These are phyloP conservation scores for Boletus vermiculosoides DNA, from an alignment of 768 basidiomycete genomes.

Conservation along the genomic window DNA sequence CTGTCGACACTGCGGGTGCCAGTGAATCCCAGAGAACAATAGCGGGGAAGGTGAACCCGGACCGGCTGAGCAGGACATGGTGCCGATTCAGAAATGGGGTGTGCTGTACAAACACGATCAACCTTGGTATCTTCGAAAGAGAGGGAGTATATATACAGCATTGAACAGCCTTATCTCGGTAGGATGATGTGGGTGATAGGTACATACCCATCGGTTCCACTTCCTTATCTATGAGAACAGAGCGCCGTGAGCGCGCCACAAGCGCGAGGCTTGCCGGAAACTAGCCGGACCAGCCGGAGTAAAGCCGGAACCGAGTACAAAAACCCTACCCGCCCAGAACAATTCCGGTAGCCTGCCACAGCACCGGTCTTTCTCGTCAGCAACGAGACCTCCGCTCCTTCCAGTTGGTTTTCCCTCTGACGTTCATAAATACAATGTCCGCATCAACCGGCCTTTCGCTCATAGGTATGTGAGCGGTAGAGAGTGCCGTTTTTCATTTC, in stretches of 20 bases:
- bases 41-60: background rate
- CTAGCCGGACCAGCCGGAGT: background rate
- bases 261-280: background rate
- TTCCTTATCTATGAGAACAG: conserved; percentile 5
- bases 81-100: background rate
- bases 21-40: background rate
- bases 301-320: conserved; percentile 17
- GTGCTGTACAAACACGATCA: background rate
- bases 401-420: background rate
- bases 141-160: background rate
- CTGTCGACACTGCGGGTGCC: background rate
- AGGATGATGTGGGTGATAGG: background rate
- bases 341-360: background rate
- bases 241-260: background rate
- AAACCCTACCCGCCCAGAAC: background rate
- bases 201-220: background rate
- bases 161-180: background rate
- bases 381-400: background rate
- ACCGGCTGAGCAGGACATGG: background rate
- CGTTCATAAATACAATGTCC: conserved; percentile 3
- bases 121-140: background rate
- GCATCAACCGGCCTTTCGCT: conserved; percentile 14
- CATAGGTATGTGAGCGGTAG: conserved; percentile 12
- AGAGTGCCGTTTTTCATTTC: background rate
- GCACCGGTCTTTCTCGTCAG: background rate